A percentile compares a stretch with the other conserved stretches of the same genome.
These are phyloP conservation scores for Vitis rupestris DNA, from an alignment of 164 flowering plant species.

Conservation along the genomic window DNA sequence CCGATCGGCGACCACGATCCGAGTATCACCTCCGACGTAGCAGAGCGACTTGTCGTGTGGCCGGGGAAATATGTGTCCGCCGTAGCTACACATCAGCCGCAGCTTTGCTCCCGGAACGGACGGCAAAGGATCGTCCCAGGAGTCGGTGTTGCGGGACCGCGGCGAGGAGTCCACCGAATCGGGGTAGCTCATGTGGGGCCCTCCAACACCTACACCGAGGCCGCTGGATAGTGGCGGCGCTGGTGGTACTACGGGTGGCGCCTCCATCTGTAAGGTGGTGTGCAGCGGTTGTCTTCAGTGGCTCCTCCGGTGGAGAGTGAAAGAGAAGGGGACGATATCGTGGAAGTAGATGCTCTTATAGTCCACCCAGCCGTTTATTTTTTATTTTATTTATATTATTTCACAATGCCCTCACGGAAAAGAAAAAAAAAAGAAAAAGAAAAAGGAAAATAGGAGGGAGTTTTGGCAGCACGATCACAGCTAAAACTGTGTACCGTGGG, in stretches of 20 bases:
- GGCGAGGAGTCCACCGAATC: conserved; percentile 68
- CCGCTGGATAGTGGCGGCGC: conserved; percentile 9
- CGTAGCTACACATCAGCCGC: conserved; percentile 95
- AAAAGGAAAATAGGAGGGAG: too few species aligned
- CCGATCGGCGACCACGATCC: conserved; percentile 82
- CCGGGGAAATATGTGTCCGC: conserved; percentile 90
- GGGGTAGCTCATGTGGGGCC: conserved; percentile 27
- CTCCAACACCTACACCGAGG: neutral
- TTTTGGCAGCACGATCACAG: neutral
- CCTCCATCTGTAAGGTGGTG: conserved; percentile 16
- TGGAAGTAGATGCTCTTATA: conserved; percentile 13
- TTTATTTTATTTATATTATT: neutral
- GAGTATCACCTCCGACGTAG: conserved; percentile 90
- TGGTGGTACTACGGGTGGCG: conserved; percentile 19
- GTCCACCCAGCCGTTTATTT: conserved; percentile 7
- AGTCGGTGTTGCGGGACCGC: conserved; percentile 51
- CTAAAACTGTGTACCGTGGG: neutral
- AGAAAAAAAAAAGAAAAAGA: too few species aligned
- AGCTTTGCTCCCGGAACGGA: conserved; percentile 36
- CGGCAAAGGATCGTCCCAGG: conserved; percentile 43
- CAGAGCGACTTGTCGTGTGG: conserved; percentile 85
- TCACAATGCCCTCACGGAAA: neutral
- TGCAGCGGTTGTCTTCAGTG: neutral
- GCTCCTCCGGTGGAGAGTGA: neutral
- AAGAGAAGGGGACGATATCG: conserved; percentile 2